phyloP scores from a whole-genome alignment of 305 asterid genomes.

The Solanum hybrid region DNA sequence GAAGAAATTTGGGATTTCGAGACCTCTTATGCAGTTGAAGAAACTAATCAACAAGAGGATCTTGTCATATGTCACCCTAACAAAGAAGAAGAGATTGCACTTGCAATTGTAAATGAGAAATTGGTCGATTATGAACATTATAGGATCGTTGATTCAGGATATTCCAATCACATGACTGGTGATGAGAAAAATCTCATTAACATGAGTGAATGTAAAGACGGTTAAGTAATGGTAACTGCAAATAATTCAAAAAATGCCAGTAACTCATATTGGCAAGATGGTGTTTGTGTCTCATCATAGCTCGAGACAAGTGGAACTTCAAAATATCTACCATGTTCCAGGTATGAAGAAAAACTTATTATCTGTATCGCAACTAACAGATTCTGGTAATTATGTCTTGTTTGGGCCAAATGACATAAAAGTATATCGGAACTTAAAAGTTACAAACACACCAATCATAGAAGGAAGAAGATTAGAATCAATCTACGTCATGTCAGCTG shows the following conservation, averaged over 20 bases:
- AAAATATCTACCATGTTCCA: neutral
- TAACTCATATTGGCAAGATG: neutral
- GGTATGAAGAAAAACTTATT: neutral
- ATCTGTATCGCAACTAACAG: neutral
- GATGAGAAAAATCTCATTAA: neutral
- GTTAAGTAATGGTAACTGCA: neutral
- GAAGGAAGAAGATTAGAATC: neutral
- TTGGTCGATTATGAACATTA: neutral
- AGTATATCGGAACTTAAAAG: neutral
- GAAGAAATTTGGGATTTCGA: neutral
- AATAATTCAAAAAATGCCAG: neutral
- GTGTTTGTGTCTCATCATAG: neutral
- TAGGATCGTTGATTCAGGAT: neutral
- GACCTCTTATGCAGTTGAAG: neutral
- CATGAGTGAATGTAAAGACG: neutral
- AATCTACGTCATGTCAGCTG: neutral
- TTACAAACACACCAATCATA: neutral
- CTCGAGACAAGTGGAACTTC: neutral
- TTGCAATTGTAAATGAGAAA: neutral
- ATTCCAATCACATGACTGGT: neutral
- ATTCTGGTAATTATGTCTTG: neutral
- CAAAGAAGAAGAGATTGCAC: neutral
- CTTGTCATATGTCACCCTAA: neutral
- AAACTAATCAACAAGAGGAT: too few species aligned
- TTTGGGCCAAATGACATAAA: neutral